phyloP scores from a whole-genome alignment of 768 basidiomycete genomes.

The Mycena belliarum region DNA sequence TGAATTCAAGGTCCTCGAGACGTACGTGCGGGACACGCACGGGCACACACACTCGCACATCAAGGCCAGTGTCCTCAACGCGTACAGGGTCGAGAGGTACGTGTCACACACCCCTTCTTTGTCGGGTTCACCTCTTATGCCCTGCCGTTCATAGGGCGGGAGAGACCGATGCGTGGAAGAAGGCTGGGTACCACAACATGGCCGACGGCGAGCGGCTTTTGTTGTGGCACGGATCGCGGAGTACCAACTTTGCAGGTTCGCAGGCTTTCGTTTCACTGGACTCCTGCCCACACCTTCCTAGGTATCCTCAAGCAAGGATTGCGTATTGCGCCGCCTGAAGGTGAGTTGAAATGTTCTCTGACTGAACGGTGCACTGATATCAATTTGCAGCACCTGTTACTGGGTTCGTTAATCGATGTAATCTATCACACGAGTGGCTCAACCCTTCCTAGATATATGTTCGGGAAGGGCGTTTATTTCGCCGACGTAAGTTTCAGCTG shows the following conservation, averaged over 20 bases:
- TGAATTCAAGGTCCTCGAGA: slow-evolving; percentile 50
- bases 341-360: slow-evolving; percentile 26
- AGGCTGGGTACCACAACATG: slow-evolving; percentile 45
- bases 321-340: slow-evolving; percentile 67
- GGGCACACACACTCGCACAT: slow-evolving; percentile 54
- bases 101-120: background rate
- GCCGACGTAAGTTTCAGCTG: slow-evolving; percentile 47
- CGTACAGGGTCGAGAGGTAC: slow-evolving; percentile 58
- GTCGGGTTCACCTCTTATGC: background rate
- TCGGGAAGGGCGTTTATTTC: slow-evolving; percentile 68
- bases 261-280: background rate
- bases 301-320: slow-evolving; percentile 62
- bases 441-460: slow-evolving; percentile 47
- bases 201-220: slow-evolving; percentile 52
- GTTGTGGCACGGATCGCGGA: slow-evolving; percentile 64
- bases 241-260: slow-evolving; percentile 58
- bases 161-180: slow-evolving; percentile 41
- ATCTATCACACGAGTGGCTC: background rate
- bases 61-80: slow-evolving; percentile 43
- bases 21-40: slow-evolving; percentile 56
- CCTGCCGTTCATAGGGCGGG: slow-evolving; percentile 19
- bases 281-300: background rate
- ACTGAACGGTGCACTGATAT: background rate
- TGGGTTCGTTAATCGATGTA: slow-evolving; percentile 26
- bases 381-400: slow-evolving; percentile 44